phyloP scores from a whole-genome alignment of 495 filamentous ascomycete genomes.

The Viridothelium virens region DNA sequence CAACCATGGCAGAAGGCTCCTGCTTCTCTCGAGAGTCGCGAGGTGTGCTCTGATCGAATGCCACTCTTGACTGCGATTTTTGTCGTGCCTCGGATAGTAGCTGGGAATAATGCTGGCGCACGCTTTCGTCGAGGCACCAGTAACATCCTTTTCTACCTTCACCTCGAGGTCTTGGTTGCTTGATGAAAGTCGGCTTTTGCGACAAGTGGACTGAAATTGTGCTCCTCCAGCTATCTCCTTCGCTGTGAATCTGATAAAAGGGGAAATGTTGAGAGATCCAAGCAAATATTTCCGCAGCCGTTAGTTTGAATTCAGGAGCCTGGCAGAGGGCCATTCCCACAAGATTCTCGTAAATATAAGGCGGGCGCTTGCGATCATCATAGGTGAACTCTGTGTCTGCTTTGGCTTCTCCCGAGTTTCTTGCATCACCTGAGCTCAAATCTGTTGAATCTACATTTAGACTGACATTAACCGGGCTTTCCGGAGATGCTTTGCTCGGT shows the following conservation, averaged over 20 bases:
- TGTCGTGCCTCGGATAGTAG: background rate
- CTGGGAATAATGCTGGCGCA: background rate
- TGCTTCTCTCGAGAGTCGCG: background rate
- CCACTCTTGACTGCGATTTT: no score
- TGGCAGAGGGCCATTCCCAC: constrained; percentile 20
- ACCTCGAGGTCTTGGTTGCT: background rate
- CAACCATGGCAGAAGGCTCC: background rate
- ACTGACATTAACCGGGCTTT: no score
- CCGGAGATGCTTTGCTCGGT: background rate
- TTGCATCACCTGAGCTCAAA: no score
- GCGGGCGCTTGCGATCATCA: constrained; percentile 14
- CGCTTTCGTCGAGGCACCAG: background rate
- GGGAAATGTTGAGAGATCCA: constrained; percentile 24
- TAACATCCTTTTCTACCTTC: background rate
- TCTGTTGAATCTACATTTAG: no score
- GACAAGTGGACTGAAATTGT: constrained; percentile 14
- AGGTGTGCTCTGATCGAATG: background rate
- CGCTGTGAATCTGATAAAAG: constrained; percentile 8
- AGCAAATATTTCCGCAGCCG: background rate
- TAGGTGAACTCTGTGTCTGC: constrained; percentile 6
- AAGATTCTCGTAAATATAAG: constrained; percentile 12
- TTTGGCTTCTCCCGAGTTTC: background rate
- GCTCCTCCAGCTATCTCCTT: constrained; percentile 14
- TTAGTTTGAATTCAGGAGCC: constrained; percentile 13
- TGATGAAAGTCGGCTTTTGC: background rate